Conservation (phyloP, 371 early-diverging fungal genomes). For the Apophysomyces elegans region DNA sequence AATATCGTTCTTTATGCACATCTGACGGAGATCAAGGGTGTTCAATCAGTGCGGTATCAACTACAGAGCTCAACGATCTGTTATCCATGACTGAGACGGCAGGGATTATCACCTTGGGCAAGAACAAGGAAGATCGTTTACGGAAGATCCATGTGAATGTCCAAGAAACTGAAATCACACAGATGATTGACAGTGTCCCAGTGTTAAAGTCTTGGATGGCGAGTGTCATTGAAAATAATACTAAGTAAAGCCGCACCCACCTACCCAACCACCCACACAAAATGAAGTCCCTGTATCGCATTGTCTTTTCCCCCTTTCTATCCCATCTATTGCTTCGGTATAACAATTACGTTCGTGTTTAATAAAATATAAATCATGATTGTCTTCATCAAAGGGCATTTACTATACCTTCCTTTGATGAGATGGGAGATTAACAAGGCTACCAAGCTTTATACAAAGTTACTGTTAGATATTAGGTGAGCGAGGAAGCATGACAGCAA, state of each 20-base stretch:
- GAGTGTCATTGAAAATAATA: background rate
- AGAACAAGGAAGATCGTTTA: constrained; percentile 54
- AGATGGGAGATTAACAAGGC: too few relatives aligned
- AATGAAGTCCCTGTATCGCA: background rate
- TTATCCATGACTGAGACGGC: constrained; percentile 73
- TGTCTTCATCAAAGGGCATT: too few relatives aligned
- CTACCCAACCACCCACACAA: background rate
- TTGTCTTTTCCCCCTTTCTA: too few relatives aligned
- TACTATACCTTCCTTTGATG: too few relatives aligned
- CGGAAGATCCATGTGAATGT: constrained; percentile 54
- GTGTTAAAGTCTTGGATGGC: constrained; percentile 1
- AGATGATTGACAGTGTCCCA: constrained; percentile 41
- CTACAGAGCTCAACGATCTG: constrained; percentile 79
- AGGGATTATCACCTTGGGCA: constrained; percentile 67
- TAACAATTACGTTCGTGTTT: too few relatives aligned
- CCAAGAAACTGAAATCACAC: constrained; percentile 51
- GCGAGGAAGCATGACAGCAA: too few relatives aligned
- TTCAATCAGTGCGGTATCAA: constrained; percentile 67
- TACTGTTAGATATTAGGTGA: too few relatives aligned
- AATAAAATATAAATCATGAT: too few relatives aligned
- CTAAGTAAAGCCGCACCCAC: background rate
- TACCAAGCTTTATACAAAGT: too few relatives aligned
- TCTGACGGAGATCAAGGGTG: constrained; percentile 30
- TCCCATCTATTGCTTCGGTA: too few relatives aligned
- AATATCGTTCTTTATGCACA: constrained; percentile 57